phyloP scores from a whole-genome alignment of 2,329 filamentous ascomycete species.

The Aspergillus proliferans region DNA sequence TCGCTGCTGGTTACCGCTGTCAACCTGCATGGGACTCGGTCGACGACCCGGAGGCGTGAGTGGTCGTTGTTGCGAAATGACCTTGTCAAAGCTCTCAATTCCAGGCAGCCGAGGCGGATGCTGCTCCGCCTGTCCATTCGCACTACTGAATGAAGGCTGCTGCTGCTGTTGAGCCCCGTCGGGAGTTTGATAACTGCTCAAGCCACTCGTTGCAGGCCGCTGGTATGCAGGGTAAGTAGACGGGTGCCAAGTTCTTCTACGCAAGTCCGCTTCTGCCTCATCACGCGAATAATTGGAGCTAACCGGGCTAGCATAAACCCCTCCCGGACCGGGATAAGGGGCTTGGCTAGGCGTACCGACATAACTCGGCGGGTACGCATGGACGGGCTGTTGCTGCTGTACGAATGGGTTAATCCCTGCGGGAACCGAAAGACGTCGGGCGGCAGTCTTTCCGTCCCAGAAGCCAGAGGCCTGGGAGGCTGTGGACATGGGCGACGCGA shows the following conservation, averaged over 20 bases:
- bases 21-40: slow-evolving; percentile 72
- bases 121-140: slow-evolving; percentile 50
- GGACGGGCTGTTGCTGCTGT: slow-evolving; percentile 51
- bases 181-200: slow-evolving; percentile 70
- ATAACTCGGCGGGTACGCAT: slow-evolving; percentile 51
- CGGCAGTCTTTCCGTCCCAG: slow-evolving; percentile 63
- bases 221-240: slow-evolving; percentile 58
- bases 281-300: slow-evolving; percentile 51
- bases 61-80: slow-evolving; percentile 54
- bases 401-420: slow-evolving; percentile 70
- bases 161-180: slow-evolving; percentile 49
- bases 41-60: slow-evolving; percentile 58
- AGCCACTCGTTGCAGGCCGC: slow-evolving; percentile 61
- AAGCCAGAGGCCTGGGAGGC: slow-evolving; percentile 67
- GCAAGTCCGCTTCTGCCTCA: slow-evolving; percentile 63
- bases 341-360: slow-evolving; percentile 52
- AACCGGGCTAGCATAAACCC: slow-evolving; percentile 62
- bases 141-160: slow-evolving; percentile 17
- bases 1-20: slow-evolving; percentile 44
- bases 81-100: slow-evolving; percentile 84
- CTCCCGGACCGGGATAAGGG: slow-evolving; percentile 52
- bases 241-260: slow-evolving; percentile 85
- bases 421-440: slow-evolving; percentile 74
- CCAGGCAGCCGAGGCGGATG: slow-evolving; percentile 66
- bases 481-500: slow-evolving; percentile 67